Evolutionary conservation across 1,284 basidiomycete species (phyloP).

Genomic region (Cryptococcus jaspeensis): DNA sequence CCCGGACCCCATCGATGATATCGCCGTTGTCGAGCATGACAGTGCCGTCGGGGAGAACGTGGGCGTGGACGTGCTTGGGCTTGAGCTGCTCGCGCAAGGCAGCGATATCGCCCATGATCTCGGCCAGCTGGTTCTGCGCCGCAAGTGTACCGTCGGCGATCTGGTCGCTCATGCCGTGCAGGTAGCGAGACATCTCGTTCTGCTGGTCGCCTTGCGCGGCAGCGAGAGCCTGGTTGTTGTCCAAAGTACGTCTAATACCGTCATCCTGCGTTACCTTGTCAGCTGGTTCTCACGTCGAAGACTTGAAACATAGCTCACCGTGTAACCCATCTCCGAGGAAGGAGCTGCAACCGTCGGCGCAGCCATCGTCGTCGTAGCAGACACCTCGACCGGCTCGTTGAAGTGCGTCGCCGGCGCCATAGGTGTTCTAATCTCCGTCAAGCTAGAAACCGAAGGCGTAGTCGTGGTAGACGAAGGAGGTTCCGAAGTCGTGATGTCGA

Average conservation of each 20-base stretch:
- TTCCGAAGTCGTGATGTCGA: conserved; percentile 35
- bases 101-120: conserved; percentile 41
- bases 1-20: conserved; percentile 46
- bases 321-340: neutral
- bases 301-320: conserved; percentile 21
- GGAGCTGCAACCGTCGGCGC: neutral
- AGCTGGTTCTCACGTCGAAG: conserved; percentile 15
- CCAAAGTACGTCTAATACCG: conserved; percentile 31
- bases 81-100: conserved; percentile 40
- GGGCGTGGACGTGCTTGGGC: conserved; percentile 39
- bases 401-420: conserved; percentile 12
- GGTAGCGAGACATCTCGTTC: conserved; percentile 48
- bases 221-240: conserved; percentile 35
- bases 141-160: conserved; percentile 37
- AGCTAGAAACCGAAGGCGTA: conserved; percentile 21
- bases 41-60: conserved; percentile 43
- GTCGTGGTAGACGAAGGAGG: conserved; percentile 23
- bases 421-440: conserved; percentile 34
- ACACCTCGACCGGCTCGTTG: conserved; percentile 2
- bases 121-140: conserved; percentile 36
- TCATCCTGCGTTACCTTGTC: conserved; percentile 18
- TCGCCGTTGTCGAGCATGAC: conserved; percentile 46
- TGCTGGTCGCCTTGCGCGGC: conserved; percentile 45
- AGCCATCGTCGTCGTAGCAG: conserved; percentile 2
- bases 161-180: conserved; percentile 47